Conservation (phyloP, 1,284 basidiomycete genomes). For the Rhodotorula sp. region DNA sequence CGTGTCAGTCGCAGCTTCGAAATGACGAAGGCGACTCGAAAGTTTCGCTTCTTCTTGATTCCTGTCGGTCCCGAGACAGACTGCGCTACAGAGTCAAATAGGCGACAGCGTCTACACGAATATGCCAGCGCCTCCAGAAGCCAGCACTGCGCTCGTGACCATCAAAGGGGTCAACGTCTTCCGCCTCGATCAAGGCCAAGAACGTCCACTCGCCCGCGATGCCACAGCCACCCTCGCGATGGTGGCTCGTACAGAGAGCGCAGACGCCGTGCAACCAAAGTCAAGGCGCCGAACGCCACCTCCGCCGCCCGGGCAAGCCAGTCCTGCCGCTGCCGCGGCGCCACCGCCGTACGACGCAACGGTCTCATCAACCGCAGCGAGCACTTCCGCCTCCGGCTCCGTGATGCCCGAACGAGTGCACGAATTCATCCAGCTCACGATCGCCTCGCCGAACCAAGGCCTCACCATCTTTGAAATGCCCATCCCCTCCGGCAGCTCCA, state of each 20-base stretch:
- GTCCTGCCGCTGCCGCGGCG: neutral
- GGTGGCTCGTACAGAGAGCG: neutral
- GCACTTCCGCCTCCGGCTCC: neutral
- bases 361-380: neutral
- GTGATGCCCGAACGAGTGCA: neutral
- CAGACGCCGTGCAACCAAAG: neutral
- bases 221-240: neutral
- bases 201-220: neutral
- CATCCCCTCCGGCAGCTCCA: constrained; percentile 1
- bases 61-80: neutral
- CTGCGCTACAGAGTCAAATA: neutral
- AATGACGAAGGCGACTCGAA: neutral
- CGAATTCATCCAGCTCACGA: neutral
- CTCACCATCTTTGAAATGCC: constrained; percentile 25
- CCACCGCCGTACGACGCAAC: constrained; percentile 1
- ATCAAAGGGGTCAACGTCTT: neutral
- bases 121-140: too few relatives aligned
- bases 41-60: neutral
- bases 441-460: neutral
- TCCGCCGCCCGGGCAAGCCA: neutral
- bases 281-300: neutral
- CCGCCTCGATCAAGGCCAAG: neutral
- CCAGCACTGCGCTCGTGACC: neutral
- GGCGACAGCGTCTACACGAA: too few relatives aligned
- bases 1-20: neutral